A percentile compares a stretch with the other conserved stretches of the same genome.
These are phyloP conservation scores for Rutstroemia sp. DNA, from an alignment of 2,329 filamentous ascomycete species.

Conservation along the genomic window DNA sequence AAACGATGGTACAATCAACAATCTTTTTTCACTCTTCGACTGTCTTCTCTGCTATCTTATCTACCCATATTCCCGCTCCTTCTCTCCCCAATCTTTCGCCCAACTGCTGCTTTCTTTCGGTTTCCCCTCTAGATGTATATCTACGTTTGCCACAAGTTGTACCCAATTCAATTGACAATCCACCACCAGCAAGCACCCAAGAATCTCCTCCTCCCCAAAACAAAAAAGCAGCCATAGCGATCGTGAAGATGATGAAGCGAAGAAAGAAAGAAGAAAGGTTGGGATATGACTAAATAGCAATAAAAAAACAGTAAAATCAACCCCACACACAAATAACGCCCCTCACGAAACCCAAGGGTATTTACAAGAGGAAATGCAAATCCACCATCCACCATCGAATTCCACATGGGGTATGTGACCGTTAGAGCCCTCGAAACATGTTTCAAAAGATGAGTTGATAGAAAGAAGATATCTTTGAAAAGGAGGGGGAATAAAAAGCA, in stretches of 20 bases:
- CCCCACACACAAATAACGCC: neutral
- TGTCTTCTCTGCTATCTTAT: neutral
- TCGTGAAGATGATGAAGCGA: too few species aligned
- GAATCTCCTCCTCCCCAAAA: neutral
- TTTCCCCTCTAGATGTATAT: neutral
- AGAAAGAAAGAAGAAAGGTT: too few species aligned
- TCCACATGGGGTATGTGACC: neutral
- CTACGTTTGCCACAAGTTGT: neutral
- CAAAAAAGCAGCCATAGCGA: neutral
- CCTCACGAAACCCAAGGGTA: constrained; percentile 6
- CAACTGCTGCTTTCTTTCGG: neutral
- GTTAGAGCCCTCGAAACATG: neutral
- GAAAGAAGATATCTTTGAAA: neutral
- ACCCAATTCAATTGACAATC: neutral
- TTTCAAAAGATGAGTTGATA: neutral
- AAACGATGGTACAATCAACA: neutral
- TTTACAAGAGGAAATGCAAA: constrained; percentile 9
- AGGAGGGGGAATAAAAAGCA: neutral
- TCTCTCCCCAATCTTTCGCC: neutral
- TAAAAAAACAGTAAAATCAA: neutral
- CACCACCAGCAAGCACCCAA: too few species aligned
- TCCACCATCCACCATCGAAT: neutral
- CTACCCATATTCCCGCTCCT: neutral
- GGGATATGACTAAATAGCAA: neutral
- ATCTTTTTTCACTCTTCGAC: neutral